A percentile compares a stretch with the other conserved stretches of the same genome.
Conservation (phyloP, 2,329 filamentous ascomycete species). For the Arthrobotrys megalospora region DNA sequence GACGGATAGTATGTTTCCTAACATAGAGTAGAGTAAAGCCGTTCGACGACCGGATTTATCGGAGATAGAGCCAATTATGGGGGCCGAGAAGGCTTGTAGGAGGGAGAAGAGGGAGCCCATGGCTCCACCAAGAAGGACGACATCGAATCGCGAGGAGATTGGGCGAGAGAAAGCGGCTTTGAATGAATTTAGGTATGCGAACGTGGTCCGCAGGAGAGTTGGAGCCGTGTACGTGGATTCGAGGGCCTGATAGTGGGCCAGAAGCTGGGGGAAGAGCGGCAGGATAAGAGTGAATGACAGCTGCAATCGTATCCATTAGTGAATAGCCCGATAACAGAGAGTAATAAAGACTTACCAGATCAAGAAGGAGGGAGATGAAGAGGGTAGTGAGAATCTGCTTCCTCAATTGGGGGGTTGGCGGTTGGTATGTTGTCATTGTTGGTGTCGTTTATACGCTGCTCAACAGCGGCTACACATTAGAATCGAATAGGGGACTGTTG, state of each 20-base stretch:
- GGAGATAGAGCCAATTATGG: slow-evolving; percentile 88
- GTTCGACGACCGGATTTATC: slow-evolving; percentile 85
- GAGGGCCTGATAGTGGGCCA: slow-evolving; percentile 87
- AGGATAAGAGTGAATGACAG: slow-evolving; percentile 99
- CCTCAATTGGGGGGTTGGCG: slow-evolving; percentile 69
- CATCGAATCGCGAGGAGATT: slow-evolving; percentile 97
- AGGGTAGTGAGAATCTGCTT: slow-evolving; percentile 89
- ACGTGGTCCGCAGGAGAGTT: slow-evolving; percentile 79
- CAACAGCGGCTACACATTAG: slow-evolving; percentile 46
- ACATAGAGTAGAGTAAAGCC: slow-evolving; percentile 91
- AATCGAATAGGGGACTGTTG: slow-evolving; percentile 1
- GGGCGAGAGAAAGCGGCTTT: slow-evolving; percentile 92
- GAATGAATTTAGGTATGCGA: slow-evolving; percentile 90
- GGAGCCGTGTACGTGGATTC: slow-evolving; percentile 42
- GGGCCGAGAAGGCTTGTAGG: slow-evolving; percentile 91
- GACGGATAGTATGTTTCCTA: slow-evolving; percentile 91
- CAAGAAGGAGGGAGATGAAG: slow-evolving; percentile 88
- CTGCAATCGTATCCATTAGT: slow-evolving; percentile 69
- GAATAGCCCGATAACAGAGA: not conserved
- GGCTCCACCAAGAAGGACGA: slow-evolving; percentile 92
- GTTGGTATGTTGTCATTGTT: slow-evolving; percentile 65
- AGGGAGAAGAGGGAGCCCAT: slow-evolving; percentile 94
- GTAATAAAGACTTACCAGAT: slow-evolving; percentile 76
- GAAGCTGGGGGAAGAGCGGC: slow-evolving; percentile 92
- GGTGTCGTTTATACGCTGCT: slow-evolving; percentile 31